Conservation (phyloP, 2,329 filamentous ascomycete species). For the Sarocladium strictum region DNA sequence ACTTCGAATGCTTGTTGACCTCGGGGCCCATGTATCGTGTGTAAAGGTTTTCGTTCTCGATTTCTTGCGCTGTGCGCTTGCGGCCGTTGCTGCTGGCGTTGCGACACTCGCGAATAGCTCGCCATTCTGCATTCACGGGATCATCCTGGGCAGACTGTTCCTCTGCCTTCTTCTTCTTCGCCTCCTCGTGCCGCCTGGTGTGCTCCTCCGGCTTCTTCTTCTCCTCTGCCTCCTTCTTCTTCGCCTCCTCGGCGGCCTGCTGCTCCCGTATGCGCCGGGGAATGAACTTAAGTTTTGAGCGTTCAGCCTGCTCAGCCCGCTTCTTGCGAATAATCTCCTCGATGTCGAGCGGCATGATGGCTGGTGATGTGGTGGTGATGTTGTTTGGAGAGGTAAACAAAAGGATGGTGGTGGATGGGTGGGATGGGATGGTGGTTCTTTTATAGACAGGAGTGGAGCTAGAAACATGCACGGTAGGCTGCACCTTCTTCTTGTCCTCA, state of each 20-base stretch:
- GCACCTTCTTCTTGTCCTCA: no score
- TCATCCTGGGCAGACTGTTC: conserved; percentile 47
- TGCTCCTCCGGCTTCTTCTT: conserved; percentile 44
- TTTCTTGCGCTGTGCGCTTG: conserved; percentile 48
- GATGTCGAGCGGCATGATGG: conserved; percentile 57
- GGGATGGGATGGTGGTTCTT: no score
- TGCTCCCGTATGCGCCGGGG: conserved; percentile 78
- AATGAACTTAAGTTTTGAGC: conserved; percentile 82
- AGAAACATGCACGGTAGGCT: no score
- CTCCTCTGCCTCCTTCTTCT: conserved; percentile 60
- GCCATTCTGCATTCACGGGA: conserved; percentile 18
- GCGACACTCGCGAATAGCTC: conserved; percentile 12
- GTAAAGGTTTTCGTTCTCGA: conserved; percentile 68
- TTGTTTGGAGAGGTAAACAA: not conserved
- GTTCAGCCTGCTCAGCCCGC: conserved; percentile 76
- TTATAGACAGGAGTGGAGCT: no score
- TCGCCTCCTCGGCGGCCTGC: conserved; percentile 70
- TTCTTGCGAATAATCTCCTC: conserved; percentile 83
- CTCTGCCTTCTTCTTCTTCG: conserved; percentile 37
- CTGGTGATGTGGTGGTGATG: not conserved
- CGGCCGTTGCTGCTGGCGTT: conserved; percentile 13
- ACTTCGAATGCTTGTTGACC: conserved; percentile 73
- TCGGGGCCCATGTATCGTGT: conserved; percentile 90
- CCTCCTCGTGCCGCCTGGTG: conserved; percentile 67
- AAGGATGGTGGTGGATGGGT: not conserved